Base-by-base conservation (phyloP, 1,284 basidiomycete genomes). In the Malassezia equina region DNA sequence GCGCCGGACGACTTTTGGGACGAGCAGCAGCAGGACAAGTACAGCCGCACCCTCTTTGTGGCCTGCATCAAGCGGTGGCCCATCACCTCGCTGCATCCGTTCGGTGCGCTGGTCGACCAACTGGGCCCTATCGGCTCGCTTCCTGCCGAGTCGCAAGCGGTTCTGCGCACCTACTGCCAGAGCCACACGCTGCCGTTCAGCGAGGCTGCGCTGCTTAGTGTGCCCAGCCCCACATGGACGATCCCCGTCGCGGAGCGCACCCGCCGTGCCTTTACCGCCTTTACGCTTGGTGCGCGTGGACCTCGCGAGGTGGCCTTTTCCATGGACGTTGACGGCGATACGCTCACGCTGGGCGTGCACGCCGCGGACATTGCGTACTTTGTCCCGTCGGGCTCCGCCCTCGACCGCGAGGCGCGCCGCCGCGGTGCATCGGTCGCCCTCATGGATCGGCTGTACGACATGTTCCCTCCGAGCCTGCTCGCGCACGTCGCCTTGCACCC, bases 81-180 rank as follows among this genome's bases (percentile, higher is more conserved):
- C 27, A 81, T 80, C 73, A 94, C 90, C 65, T 95, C 90, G 47
- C 82, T 99, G 32, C 94, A 99, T 81, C 94, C 94, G 17, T 99
- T 99, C 75, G 94, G 94, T 59, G 94, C 93, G 29, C 80, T 99
- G 33, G 93, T 96, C 33, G 94, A 99, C 75, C 91, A 96, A 76
- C 83, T 99, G 45, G 94, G 94, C 34, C 86, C 89, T n/a, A 98
- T 99, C 63, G 94, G 94, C 39, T 88, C 96, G 65, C 85, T 91
- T 47, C 90, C 96, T 76, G 91, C 95, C 7, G 93, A 98, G 77
- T 96, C 93, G 1, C 90, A 88, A 63, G 94, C 94, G 12, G 79
- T 99, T 56, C 81, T 99, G 64, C 96, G 96, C 76, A 93, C 98
- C 75, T 94, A 90, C 80, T 95, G 96, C 57, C 75, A 75, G 52